Conservation (phyloP, 164 flowering plant species). For the Sedum album region DNA sequence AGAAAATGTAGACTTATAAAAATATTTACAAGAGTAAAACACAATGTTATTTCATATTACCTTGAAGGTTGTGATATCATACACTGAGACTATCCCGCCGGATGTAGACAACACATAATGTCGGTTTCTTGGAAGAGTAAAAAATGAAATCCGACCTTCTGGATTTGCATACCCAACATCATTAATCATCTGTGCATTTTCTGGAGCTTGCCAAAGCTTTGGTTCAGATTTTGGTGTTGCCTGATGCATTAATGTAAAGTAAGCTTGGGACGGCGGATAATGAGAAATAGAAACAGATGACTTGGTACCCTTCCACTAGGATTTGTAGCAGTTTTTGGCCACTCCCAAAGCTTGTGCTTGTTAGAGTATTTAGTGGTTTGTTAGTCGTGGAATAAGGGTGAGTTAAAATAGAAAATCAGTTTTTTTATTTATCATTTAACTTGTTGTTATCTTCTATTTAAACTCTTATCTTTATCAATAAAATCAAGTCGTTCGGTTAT, state of each 20-base stretch:
- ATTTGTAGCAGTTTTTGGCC: conserved; percentile 66
- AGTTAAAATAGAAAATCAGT: too few relatives aligned
- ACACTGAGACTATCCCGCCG: conserved; percentile 75
- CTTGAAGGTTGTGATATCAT: conserved; percentile 91
- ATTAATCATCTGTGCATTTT: conserved; percentile 72
- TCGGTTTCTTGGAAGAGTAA: conserved; percentile 91
- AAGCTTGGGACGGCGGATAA: background rate
- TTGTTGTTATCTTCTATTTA: too few relatives aligned
- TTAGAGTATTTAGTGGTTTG: too few relatives aligned
- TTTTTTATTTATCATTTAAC: too few relatives aligned
- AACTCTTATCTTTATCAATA: too few relatives aligned
- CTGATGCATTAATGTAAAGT: conserved; percentile 20
- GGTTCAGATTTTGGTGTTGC: conserved; percentile 53
- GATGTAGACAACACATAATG: conserved; percentile 90
- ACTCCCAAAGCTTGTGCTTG: conserved; percentile 95
- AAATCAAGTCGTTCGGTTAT: too few relatives aligned
- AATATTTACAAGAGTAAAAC: too few relatives aligned
- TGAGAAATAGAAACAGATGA: background rate
- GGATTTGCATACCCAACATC: conserved; percentile 60
- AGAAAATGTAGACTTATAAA: background rate
- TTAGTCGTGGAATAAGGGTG: too few relatives aligned
- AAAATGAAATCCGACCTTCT: conserved; percentile 79
- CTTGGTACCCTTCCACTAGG: conserved; percentile 33
- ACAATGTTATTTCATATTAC: conserved; percentile 23
- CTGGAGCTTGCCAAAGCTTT: conserved; percentile 66